A percentile compares a stretch with the other conserved stretches of the same genome.
Evolutionary conservation across 257 asterid genomes (phyloP).

Genomic region (Agastache rugosa): DNA sequence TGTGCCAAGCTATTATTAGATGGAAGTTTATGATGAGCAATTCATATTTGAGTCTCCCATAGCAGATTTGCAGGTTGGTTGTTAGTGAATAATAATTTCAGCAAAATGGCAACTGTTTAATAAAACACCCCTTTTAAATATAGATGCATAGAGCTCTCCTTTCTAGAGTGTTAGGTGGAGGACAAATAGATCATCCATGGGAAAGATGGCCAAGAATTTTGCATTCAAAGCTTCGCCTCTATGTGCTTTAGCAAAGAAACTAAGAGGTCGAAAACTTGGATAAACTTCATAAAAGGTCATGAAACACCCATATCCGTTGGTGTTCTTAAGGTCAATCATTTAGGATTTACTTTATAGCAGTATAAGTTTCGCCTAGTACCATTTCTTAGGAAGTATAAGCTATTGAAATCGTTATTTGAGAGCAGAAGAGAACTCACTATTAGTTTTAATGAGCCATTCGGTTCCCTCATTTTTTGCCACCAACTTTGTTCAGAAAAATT

Average conservation of each 20-base stretch:
- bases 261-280: background rate
- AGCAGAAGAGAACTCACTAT: background rate
- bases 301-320: background rate
- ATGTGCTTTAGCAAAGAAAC: background rate
- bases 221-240: background rate
- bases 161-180: background rate
- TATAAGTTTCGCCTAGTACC: background rate
- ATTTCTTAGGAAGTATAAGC: background rate
- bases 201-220: background rate
- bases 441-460: background rate
- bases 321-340: background rate
- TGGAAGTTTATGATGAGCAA: conserved; percentile 1
- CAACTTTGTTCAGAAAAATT: background rate
- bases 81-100: background rate
- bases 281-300: background rate
- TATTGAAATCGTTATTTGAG: background rate
- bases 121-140: background rate
- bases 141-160: conserved; percentile 7
- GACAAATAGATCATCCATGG: background rate
- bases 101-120: background rate
- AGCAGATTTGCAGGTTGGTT: background rate
- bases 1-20: background rate
- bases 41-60: conserved; percentile 7
- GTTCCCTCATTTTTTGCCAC: background rate
- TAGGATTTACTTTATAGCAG: background rate